Evolutionary conservation across 805 yeast species (phyloP), one percentile per base, ranked within the genome.

Genomic region (Saccharomyces kudriavzevii): DNA sequence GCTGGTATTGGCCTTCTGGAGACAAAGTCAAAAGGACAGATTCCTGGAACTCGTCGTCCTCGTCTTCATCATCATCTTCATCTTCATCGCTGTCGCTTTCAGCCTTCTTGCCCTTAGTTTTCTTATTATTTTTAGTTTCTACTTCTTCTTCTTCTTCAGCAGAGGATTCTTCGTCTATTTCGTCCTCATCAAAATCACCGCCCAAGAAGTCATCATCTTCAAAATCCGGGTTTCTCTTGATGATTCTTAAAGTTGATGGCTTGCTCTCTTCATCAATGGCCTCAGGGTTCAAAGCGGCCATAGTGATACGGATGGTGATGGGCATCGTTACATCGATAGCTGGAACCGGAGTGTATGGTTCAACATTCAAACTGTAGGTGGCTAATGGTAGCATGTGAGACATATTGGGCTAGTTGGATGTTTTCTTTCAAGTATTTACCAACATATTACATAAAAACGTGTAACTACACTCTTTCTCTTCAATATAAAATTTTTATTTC

Each of bases 211-310:
- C 67, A 47, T 71, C 77, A 27, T 69, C 75, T 40, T 72, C 76
- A 43, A 66, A 69, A 46, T 72, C 75, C 56, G 71, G 72, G 69
- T 76, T 65, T 64, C 81, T 81, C 79, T 86, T 88, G 69, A 90
- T 78, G 66, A 90, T 78, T 75, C 91, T 84, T 67, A 91, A 78
- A 64, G 96, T 88, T 24, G 95, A 83, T 60, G 96, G 96, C 64
- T 79, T 83, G 54, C 76, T 81, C 56, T 82, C 87, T 64, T 87
- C 96, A 59, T 79, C 80, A 22, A 92, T 77, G 48, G 64, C 61
- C 24, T 52, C 56, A 55, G 96, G 94, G 73, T 90, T 96, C 63
- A 91, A 77, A 55, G 97, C 94, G 58, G 96, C 97, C 78, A 89
- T 77, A 52, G 96, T 89, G 65, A 90, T 70, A 73, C 92, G 86